phyloP scores from a whole-genome alignment of 352 stramenopile species.

The Phytopythium oedochilum region DNA sequence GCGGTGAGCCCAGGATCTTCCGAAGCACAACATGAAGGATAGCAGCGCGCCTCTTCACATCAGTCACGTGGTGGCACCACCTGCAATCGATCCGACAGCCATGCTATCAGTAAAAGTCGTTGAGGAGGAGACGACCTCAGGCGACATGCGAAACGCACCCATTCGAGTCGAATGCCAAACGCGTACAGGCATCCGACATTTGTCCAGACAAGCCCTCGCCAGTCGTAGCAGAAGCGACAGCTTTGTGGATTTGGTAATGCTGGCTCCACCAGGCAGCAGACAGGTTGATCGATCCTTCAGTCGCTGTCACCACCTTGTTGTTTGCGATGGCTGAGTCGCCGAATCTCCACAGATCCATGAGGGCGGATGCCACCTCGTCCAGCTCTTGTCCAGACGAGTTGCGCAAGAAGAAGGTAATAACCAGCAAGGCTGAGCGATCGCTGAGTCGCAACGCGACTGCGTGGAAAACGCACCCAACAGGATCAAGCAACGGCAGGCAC shows the following conservation, averaged over 20 bases:
- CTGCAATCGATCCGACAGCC: slow-evolving; percentile 8
- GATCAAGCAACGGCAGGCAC: slow-evolving; percentile 2
- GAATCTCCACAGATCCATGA: slow-evolving; percentile 3
- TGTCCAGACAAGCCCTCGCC: neutral
- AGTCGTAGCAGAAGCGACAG: neutral
- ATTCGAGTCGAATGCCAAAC: neutral
- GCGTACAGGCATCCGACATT: neutral
- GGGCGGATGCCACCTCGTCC: neutral
- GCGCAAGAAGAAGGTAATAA: neutral
- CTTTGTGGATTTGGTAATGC: neutral
- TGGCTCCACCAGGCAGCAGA: neutral
- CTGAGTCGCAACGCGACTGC: neutral
- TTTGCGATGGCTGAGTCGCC: neutral
- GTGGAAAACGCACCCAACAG: neutral
- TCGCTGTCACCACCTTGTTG: neutral
- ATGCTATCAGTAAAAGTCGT: neutral
- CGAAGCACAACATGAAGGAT: slow-evolving; percentile 25
- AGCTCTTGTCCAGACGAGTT: neutral
- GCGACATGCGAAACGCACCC: neutral
- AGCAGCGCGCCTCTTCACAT: neutral
- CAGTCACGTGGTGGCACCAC: slow-evolving; percentile 13
- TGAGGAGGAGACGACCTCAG: neutral
- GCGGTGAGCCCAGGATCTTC: slow-evolving; percentile 40
- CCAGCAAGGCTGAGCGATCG: neutral
- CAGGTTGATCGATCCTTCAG: neutral